phyloP scores from a whole-genome alignment of 352 stramenopile species.

The Pythium phragmitis region DNA sequence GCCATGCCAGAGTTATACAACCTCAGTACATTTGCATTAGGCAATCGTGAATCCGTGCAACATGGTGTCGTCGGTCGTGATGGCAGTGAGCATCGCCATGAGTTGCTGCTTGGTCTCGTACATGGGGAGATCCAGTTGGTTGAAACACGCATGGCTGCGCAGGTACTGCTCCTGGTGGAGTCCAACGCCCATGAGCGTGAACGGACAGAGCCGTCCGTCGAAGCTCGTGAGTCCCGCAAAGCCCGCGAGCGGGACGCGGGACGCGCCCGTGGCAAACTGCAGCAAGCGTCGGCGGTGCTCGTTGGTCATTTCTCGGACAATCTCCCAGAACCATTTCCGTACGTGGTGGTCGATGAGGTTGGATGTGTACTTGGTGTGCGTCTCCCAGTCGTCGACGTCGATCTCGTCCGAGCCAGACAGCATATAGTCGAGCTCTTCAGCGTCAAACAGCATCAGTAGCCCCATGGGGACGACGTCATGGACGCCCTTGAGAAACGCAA shows the following conservation, averaged over 20 bases:
- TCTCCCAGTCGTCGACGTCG: slow-evolving; percentile 91
- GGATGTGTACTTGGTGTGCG: slow-evolving; percentile 47
- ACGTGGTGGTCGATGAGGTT: slow-evolving; percentile 16
- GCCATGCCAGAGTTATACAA: slow-evolving; percentile 2
- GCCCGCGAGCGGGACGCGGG: slow-evolving; percentile 19
- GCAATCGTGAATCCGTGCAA: slow-evolving; percentile 68
- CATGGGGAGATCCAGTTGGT: slow-evolving; percentile 90
- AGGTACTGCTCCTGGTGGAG: slow-evolving; percentile 45
- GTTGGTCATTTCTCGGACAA: slow-evolving; percentile 56
- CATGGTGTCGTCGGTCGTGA: slow-evolving; percentile 46
- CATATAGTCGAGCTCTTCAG: slow-evolving; percentile 92
- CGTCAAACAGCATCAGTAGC: slow-evolving; percentile 92
- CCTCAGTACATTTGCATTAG: slow-evolving; percentile 28
- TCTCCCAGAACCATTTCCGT: slow-evolving; percentile 23
- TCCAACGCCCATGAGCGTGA: slow-evolving; percentile 29
- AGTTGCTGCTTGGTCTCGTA: slow-evolving; percentile 90
- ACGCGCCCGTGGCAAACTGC: slow-evolving; percentile 32
- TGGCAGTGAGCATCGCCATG: slow-evolving; percentile 52
- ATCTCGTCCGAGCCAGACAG: slow-evolving; percentile 91
- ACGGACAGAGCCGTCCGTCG: slow-evolving; percentile 29
- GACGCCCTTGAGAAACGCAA: slow-evolving; percentile 92
- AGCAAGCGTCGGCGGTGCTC: slow-evolving; percentile 38
- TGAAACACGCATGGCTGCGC: slow-evolving; percentile 47
- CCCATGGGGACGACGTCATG: slow-evolving; percentile 94
- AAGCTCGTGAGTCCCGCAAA: slow-evolving; percentile 27